Evolutionary conservation across 352 stramenopile species (phyloP), one percentile per base, ranked within the genome.

Genomic region (Thalassiosira ordinaria): DNA sequence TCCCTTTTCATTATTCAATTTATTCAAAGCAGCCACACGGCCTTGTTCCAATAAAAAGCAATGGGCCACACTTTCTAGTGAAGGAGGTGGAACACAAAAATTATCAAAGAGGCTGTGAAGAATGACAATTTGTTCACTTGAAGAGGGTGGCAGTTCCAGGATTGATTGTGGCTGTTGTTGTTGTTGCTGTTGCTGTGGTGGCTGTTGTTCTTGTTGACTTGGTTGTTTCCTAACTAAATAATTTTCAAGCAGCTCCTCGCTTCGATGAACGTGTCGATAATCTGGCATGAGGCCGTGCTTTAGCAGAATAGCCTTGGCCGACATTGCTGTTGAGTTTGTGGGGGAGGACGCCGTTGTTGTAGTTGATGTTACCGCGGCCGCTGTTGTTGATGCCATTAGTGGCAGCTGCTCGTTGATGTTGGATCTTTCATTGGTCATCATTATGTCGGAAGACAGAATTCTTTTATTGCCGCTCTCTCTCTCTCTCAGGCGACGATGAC

Each of bases 41-140:
- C 26, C 27, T 39, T 52, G 29, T 51, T 88, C 86, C 47, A 79
- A 62, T 13, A 78, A 16, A 27, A 89, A 18, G 27, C 87, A 72
- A 26, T 67, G 26, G 44, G 61, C 6, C 7, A 88, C 62, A 53
- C 64, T 75, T 59, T 79, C 67, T 2, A 89, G 37, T 0, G 75
- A 76, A 11, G 85, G 73, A 33, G 78, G 31, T 13, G 84, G 84
- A 16, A 51, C 44, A 55, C 84, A 92, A 70, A 92, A 91, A 1
- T 78, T 78, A 4, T 29, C 52, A 70, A 92, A 92, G n/a, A 90
- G 24, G 0, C 72, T 74, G 63, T 91, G 73, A 2, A 92, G 63
- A 22, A 86, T 71, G n/a, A 79, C 33, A 13, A 64, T 63, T 44
- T 80, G 35, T 47, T 78, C 37, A 3, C 16, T 22, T 14, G 56